phyloP scores from a whole-genome alignment of 2,329 filamentous ascomycete genomes.

The Pyricularia grisea region DNA sequence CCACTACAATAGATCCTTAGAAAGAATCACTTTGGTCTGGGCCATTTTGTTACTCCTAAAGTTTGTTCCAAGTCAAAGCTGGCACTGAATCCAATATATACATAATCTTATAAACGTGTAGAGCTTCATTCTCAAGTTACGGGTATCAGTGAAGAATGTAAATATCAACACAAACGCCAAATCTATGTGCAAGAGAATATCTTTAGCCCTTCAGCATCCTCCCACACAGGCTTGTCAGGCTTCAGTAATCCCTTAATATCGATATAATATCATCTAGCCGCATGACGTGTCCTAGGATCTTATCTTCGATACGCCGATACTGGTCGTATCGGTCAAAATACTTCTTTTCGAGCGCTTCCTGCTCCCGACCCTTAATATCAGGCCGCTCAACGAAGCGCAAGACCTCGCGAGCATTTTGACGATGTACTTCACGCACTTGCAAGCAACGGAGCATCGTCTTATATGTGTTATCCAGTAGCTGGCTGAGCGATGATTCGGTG shows the following conservation, averaged over 20 bases:
- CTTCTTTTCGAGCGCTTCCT: constrained; percentile 65
- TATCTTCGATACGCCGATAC: constrained; percentile 57
- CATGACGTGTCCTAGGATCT: constrained; percentile 68
- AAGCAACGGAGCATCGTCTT: constrained; percentile 81
- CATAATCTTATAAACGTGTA: not conserved
- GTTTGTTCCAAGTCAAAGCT: not conserved
- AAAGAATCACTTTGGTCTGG: not conserved
- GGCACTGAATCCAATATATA: not conserved
- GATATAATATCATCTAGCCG: constrained; percentile 79
- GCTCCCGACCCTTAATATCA: constrained; percentile 77
- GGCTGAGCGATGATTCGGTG: constrained; percentile 56
- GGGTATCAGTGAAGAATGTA: not conserved
- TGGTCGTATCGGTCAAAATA: constrained; percentile 57
- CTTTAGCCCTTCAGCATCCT: not conserved
- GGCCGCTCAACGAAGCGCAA: constrained; percentile 74
- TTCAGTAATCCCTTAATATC: constrained; percentile 67
- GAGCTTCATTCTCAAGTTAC: not conserved
- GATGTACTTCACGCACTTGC: constrained; percentile 70
- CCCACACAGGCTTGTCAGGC: not conserved
- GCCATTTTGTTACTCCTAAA: not conserved
- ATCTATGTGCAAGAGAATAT: not conserved
- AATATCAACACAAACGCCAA: not conserved
- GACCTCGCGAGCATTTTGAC: constrained; percentile 60
- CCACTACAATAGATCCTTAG: not conserved
- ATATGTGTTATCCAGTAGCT: constrained; percentile 73